These are phyloP conservation scores for Dipteronia sinensis DNA, from an alignment of 345 rosid species.

Conservation along the genomic window DNA sequence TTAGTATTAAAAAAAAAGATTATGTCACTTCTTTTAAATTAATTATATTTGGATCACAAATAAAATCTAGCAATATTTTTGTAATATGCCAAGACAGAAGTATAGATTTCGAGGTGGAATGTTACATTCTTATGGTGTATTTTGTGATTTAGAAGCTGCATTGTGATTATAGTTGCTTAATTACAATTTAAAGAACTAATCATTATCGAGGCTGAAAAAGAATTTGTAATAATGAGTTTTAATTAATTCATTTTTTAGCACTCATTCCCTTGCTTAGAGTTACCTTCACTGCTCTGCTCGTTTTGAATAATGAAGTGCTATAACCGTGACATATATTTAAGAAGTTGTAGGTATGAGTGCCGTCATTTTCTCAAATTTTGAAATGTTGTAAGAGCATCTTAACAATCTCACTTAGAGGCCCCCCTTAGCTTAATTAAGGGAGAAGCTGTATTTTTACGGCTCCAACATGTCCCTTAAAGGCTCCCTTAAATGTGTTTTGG, in stretches of 20 bases:
- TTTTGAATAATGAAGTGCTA: background rate
- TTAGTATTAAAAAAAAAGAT: too few relatives aligned
- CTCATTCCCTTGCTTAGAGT: background rate
- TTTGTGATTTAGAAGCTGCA: constrained; percentile 13
- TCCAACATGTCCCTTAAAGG: too few relatives aligned
- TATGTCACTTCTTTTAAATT: too few relatives aligned
- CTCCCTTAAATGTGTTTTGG: too few relatives aligned
- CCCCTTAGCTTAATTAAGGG: too few relatives aligned
- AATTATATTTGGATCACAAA: background rate
- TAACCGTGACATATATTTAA: too few relatives aligned
- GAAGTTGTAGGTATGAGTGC: too few relatives aligned
- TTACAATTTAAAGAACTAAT: constrained; percentile 14
- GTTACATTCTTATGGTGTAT: constrained; percentile 20
- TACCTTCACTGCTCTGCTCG: background rate
- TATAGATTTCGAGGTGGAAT: constrained; percentile 11
- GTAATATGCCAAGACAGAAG: too few relatives aligned
- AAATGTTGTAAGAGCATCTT: too few relatives aligned
- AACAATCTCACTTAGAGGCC: too few relatives aligned
- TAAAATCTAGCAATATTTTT: background rate
- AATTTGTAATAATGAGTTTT: background rate
- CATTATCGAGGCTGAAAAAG: background rate
- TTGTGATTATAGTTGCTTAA: constrained; percentile 21
- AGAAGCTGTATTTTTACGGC: too few relatives aligned
- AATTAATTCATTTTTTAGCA: background rate
- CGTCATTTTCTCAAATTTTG: too few relatives aligned